Percentiles rank a stretch among this genome's conserved stretches.
Evolutionary conservation across 768 basidiomycete species (phyloP).

Genomic region (Pleurotus tuber-regium): DNA sequence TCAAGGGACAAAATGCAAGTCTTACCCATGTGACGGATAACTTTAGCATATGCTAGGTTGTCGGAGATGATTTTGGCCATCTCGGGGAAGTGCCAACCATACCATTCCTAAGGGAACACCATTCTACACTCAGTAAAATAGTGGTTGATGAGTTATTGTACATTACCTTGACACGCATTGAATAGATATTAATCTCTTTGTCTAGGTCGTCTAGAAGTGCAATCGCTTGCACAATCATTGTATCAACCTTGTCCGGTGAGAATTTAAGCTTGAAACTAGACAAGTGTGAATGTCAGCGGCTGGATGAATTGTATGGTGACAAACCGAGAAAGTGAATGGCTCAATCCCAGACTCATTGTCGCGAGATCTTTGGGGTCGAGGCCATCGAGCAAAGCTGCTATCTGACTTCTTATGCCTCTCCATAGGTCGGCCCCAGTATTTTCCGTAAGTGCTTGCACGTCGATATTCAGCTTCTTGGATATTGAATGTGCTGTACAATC

Average conservation of each 20-base stretch:
- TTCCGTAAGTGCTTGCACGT: slow-evolving; percentile 62
- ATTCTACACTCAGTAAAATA: too few species aligned
- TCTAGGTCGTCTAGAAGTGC: slow-evolving; percentile 96
- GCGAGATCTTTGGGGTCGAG: slow-evolving; percentile 91
- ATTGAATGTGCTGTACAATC: slow-evolving; percentile 39
- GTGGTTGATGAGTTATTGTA: too few species aligned
- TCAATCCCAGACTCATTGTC: slow-evolving; percentile 96
- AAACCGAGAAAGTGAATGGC: slow-evolving; percentile 93
- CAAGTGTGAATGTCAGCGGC: neutral
- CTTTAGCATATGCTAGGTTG: slow-evolving; percentile 96
- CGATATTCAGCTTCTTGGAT: slow-evolving; percentile 91
- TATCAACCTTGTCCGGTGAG: slow-evolving; percentile 99
- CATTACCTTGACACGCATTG: slow-evolving; percentile 95
- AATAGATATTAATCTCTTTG: slow-evolving; percentile 99
- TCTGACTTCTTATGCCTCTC: slow-evolving; percentile 91
- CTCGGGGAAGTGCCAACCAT: slow-evolving; percentile 99
- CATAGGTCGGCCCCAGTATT: slow-evolving; percentile 71
- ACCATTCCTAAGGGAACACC: slow-evolving; percentile 81
- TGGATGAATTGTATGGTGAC: slow-evolving; percentile 16
- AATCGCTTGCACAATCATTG: slow-evolving; percentile 99
- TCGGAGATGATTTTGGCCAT: slow-evolving; percentile 98
- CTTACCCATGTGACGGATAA: slow-evolving; percentile 86
- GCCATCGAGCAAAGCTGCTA: slow-evolving; percentile 84
- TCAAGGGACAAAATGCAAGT: too few species aligned
- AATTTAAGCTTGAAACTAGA: slow-evolving; percentile 98